phyloP scores from a whole-genome alignment of 805 yeast species.

The Metschnikowia lunata region DNA sequence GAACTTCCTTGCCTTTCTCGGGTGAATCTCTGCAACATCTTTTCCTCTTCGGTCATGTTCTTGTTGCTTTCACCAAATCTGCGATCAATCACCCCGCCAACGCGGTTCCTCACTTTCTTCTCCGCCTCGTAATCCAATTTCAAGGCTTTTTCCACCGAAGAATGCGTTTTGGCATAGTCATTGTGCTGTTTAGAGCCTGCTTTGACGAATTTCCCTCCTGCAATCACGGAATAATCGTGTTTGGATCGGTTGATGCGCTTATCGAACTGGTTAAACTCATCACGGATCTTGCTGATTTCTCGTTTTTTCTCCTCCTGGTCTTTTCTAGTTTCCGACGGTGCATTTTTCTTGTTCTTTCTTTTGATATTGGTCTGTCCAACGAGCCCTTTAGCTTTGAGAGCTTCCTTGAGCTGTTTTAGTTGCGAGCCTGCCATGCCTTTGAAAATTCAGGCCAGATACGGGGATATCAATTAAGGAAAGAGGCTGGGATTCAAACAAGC shows the following conservation, averaged over 20 bases:
- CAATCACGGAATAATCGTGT: constrained; percentile 42
- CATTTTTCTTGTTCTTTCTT: constrained; percentile 47
- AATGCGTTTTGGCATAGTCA: constrained; percentile 29
- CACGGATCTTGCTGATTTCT: constrained; percentile 57
- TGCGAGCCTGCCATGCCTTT: constrained; percentile 77
- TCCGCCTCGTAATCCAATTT: constrained; percentile 62
- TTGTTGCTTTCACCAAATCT: constrained; percentile 86
- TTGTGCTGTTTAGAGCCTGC: constrained; percentile 38
- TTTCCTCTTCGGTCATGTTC: constrained; percentile 77
- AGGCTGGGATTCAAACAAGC: too few relatives aligned
- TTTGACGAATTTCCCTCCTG: constrained; percentile 41
- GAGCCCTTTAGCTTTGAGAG: constrained; percentile 71
- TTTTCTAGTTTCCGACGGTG: constrained; percentile 62
- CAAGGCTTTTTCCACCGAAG: constrained; percentile 38
- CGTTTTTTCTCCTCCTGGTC: constrained; percentile 56
- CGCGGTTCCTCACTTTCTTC: constrained; percentile 59
- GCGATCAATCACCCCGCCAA: constrained; percentile 77
- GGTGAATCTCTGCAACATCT: constrained; percentile 92
- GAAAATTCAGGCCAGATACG: too few relatives aligned
- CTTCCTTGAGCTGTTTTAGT: constrained; percentile 73
- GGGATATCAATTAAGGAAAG: too few relatives aligned
- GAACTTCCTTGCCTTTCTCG: constrained; percentile 70
- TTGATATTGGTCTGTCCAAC: constrained; percentile 79
- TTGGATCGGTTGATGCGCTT: constrained; percentile 65
- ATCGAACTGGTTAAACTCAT: constrained; percentile 88